Conservation (phyloP, 768 basidiomycete species). For the Tulasnella sp. region DNA sequence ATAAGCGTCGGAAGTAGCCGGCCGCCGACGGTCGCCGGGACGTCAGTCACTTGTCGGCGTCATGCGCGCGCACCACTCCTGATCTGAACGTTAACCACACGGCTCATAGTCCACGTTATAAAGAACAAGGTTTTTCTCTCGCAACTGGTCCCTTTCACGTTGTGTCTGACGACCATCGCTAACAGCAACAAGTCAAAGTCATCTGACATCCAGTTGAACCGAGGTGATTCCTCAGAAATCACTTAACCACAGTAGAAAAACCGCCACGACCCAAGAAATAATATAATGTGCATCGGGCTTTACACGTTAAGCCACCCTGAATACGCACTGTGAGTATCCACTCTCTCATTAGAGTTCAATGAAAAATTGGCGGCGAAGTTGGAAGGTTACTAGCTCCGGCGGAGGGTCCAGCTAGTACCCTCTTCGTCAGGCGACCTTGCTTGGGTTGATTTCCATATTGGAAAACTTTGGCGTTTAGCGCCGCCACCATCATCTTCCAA, state of each 20-base stretch:
- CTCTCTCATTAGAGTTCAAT: neutral
- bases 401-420: neutral
- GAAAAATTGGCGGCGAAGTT: neutral
- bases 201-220: neutral
- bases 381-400: neutral
- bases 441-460: neutral
- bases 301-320: constrained; percentile 15
- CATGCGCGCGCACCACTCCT: neutral
- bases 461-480: neutral
- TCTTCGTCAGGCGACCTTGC: constrained; percentile 5
- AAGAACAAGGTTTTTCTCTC: neutral
- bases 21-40: neutral
- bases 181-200: neutral
- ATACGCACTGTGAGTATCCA: constrained; percentile 18
- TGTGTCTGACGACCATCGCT: neutral
- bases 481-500: neutral
- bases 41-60: neutral
- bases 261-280: neutral
- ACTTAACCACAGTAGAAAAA: neutral
- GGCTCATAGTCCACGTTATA: neutral
- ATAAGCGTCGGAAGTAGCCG: neutral
- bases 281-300: constrained; percentile 22
- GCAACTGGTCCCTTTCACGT: neutral
- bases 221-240: neutral
- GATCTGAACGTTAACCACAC: neutral